Evolutionary conservation across 2,329 filamentous ascomycete species (phyloP), one percentile per base, ranked within the genome.

Genomic region (Remersonia thermophila): DNA sequence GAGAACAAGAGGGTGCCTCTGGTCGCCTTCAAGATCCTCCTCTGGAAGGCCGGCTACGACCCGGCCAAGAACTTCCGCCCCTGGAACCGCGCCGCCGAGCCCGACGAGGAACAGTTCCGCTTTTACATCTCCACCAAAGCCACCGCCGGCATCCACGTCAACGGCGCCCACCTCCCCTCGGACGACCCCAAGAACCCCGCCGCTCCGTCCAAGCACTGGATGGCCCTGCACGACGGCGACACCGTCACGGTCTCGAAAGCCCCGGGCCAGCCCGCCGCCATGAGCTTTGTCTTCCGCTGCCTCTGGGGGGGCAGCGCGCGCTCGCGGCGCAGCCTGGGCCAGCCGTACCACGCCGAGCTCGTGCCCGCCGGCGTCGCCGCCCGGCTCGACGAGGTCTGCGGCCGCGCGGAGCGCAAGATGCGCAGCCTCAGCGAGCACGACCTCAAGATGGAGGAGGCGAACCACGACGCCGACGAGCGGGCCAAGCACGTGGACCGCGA

Each of bases 101-200:
- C 57, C 12, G 56, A 66, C 38, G 57, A 67, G 2, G 69, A 73
- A 10, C 63, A 78, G 2, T 78, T 78, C 48, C 69, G 73, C 3
- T 80, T 86, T 42, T 79, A 75, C 52, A 77, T 95, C 34, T 80
- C 80, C 1, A 93, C 85, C 3, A 85, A 86, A 48, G 80, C 83
- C 3, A 80, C 77, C 6, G 65, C 67, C 18, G 83, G 84, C 14
- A 83, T 95, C 43, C 69, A 65, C 46, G 67, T 96, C 52, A 95
- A 95, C 50, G 77, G 73, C 18, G 67, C 73, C n/a, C 63, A 66
- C 28, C 60, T 95, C 16, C 61, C 57, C 2, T 72, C 75, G 2
- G 61, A 71, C 27, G 65, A 76, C 27, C 53, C 64, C 7, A 69
- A 69, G 41, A 66, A 72, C 39, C 66, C 69, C 3, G 59, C 63